Percentiles rank a stretch among this genome's conserved stretches.
Conservation (phyloP, 345 rosid genomes). For the Linum usitatissimum region DNA sequence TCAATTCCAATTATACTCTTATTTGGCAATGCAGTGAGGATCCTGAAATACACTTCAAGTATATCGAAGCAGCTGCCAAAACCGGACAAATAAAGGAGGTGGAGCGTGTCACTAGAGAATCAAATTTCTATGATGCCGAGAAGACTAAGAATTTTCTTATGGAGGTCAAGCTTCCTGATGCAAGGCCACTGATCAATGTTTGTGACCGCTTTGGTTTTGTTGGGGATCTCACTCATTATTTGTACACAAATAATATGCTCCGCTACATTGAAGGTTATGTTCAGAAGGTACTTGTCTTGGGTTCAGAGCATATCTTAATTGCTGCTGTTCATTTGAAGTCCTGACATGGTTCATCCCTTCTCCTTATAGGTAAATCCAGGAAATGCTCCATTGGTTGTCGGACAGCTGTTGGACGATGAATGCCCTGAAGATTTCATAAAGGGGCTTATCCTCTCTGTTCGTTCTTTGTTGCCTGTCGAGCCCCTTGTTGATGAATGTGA, state of each 20-base stretch:
- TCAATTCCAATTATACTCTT: neutral
- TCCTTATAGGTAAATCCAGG: slow-evolving; percentile 84
- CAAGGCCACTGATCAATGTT: slow-evolving; percentile 94
- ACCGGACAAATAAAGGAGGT: slow-evolving; percentile 91
- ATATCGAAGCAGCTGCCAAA: slow-evolving; percentile 97
- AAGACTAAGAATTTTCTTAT: slow-evolving; percentile 93
- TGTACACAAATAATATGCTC: slow-evolving; percentile 82
- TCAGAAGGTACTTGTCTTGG: slow-evolving; percentile 58
- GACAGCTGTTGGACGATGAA: slow-evolving; percentile 87
- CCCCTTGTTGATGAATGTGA: slow-evolving; percentile 82
- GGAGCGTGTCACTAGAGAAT: slow-evolving; percentile 97
- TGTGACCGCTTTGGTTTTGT: slow-evolving; percentile 98
- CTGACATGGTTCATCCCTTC: neutral
- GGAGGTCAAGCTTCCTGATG: slow-evolving; percentile 99
- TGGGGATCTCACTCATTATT: slow-evolving; percentile 94
- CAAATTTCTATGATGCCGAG: slow-evolving; percentile 89
- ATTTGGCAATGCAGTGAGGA: slow-evolving; percentile 61
- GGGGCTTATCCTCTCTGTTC: slow-evolving; percentile 90
- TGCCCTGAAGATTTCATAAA: slow-evolving; percentile 98
- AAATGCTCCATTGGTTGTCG: slow-evolving; percentile 93
- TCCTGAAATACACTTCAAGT: slow-evolving; percentile 95
- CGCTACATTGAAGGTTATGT: slow-evolving; percentile 99
- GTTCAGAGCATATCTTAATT: neutral
- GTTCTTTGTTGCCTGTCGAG: slow-evolving; percentile 77
- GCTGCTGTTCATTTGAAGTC: neutral